These are phyloP conservation scores for Chaetomium strumarium DNA, from an alignment of 2,329 filamentous ascomycete species.

Conservation along the genomic window DNA sequence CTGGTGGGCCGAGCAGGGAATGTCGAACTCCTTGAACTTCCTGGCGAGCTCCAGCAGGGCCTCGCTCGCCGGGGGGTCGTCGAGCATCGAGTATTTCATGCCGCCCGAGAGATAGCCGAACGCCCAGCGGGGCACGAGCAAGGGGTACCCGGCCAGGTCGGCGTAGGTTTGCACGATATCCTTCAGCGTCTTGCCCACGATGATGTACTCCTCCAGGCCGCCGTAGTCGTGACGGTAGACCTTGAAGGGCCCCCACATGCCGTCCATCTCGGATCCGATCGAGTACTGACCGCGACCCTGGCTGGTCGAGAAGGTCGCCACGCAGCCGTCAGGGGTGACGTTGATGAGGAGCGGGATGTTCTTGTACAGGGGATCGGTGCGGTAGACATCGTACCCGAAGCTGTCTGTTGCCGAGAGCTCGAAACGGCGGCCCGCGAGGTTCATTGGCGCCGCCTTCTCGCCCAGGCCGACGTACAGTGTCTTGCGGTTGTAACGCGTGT, in stretches of 20 bases:
- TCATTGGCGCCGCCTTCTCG: constrained; percentile 6
- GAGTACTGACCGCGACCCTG: constrained; percentile 7
- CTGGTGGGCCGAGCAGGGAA: constrained; percentile 4
- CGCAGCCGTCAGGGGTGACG: background rate
- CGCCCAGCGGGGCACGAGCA: constrained; percentile 3
- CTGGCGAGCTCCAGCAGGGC: constrained; percentile 3
- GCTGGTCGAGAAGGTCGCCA: constrained; percentile 5
- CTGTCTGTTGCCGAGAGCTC: constrained; percentile 8
- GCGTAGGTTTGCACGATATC: constrained; percentile 2
- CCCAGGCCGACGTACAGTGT: constrained; percentile 4
- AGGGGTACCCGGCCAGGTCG: background rate
- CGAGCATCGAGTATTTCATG: constrained; percentile 9
- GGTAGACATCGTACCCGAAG: constrained; percentile 4
- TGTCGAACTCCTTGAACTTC: constrained; percentile 5
- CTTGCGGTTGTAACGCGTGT: constrained; percentile 9
- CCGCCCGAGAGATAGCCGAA: constrained; percentile 7
- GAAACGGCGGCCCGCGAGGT: constrained; percentile 5
- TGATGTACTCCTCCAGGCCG: constrained; percentile 6
- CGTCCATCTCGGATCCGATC: constrained; percentile 4
- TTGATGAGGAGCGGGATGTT: constrained; percentile 6
- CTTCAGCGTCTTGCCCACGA: constrained; percentile 4
- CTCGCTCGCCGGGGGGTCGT: constrained; percentile 1
- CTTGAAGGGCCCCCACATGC: constrained; percentile 2
- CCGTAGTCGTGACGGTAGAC: constrained; percentile 6
- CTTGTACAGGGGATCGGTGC: constrained; percentile 6